Conservation (phyloP, 257 asterid species). For the Solanum sejunctum region DNA sequence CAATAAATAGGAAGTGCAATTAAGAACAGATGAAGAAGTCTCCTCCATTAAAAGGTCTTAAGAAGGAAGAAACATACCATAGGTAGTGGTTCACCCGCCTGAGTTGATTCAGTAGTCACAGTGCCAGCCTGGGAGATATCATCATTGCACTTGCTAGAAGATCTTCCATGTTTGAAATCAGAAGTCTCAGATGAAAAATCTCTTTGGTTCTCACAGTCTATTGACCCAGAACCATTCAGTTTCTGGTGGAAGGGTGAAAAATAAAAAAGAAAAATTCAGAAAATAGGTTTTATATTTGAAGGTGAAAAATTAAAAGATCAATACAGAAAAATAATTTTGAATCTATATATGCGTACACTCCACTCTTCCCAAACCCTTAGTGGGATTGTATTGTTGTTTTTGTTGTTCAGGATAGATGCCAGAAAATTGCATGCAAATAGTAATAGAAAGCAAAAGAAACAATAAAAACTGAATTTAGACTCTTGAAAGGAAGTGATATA, state of each 20-base stretch:
- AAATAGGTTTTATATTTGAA: not conserved
- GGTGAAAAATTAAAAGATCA: not conserved
- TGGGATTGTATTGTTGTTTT: not conserved
- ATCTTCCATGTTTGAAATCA: constrained; percentile 38
- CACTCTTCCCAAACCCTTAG: no score
- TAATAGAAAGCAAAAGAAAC: not conserved
- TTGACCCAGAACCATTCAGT: constrained; percentile 50
- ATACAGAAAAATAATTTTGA: not conserved
- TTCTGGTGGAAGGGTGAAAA: constrained; percentile 44
- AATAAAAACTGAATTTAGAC: not conserved
- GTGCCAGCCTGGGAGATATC: constrained; percentile 77
- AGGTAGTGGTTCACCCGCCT: constrained; percentile 71
- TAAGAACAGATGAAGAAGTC: not conserved
- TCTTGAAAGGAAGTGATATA: not conserved
- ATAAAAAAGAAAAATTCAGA: constrained; percentile 6
- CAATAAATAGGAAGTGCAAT: not conserved
- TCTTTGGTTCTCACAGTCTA: constrained; percentile 38
- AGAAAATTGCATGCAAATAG: not conserved
- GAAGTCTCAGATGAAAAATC: constrained; percentile 39
- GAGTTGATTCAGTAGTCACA: constrained; percentile 67
- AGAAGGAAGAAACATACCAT: constrained; percentile 35
- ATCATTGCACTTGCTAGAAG: constrained; percentile 79
- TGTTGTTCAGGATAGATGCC: not conserved
- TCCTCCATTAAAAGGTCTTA: not conserved
- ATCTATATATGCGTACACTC: not conserved